Evolutionary conservation across 495 filamentous ascomycete species (phyloP), one percentile per base, ranked within the genome.

Genomic region (Achaetomiella virescens): DNA sequence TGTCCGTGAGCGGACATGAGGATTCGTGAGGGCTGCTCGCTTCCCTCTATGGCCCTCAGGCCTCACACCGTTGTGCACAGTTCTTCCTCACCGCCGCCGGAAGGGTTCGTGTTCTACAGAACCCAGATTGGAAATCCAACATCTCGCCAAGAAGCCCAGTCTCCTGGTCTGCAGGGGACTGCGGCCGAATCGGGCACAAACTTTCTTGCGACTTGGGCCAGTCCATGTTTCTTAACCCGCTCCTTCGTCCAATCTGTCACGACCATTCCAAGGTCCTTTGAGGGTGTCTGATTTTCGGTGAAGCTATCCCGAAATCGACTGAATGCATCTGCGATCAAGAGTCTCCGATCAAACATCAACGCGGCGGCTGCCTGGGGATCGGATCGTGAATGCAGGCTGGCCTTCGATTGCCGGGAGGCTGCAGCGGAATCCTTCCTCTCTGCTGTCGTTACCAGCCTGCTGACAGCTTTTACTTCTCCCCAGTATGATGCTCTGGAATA

Each of bases 131-230:
- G 33, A 43, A 22, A 48, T 29, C 31, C 58, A 42, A 57, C 31
- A 47, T 55, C 60, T 55, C 55, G 58, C 55, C 51, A 51, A 62
- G 55, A 55, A 59, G 49, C 46, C 47, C n/a, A n/a, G n/a, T n/a
- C n/a, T n/a, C n/a, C n/a, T n/a, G n/a, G n/a, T n/a, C n/a, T n/a
- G n/a, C n/a, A n/a, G n/a, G n/a, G n/a, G n/a, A n/a, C n/a, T n/a
- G n/a, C n/a, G n/a, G n/a, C n/a, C n/a, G n/a, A n/a, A n/a, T n/a
- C n/a, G n/a, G n/a, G n/a, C n/a, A n/a, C n/a, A n/a, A n/a, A n/a
- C n/a, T n/a, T n/a, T n/a, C n/a, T n/a, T n/a, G n/a, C n/a, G n/a
- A n/a, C n/a, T n/a, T n/a, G n/a, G n/a, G n/a, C n/a, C n/a, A n/a
- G n/a, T n/a, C n/a, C n/a, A n/a, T n/a, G n/a, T n/a, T n/a, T n/a